Evolutionary conservation across 176 grass and related monocot species (phyloP).

Genomic region (Coix lacrymajobi): DNA sequence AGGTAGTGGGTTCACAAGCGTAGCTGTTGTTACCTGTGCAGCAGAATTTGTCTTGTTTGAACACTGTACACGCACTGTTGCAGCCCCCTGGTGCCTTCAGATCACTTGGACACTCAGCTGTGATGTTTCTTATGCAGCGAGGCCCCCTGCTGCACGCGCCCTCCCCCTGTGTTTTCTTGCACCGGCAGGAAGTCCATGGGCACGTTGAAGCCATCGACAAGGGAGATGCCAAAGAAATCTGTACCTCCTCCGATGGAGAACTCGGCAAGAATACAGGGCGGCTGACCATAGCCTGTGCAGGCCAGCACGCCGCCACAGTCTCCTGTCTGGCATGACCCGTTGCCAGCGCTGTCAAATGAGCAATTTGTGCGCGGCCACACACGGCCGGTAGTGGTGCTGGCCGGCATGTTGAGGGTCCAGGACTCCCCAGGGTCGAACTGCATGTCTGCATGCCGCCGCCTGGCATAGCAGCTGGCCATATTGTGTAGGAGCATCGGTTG

Average conservation of each 20-base stretch:
- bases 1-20: slow-evolving; percentile 14
- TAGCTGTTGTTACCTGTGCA: neutral
- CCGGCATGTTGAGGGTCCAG: neutral
- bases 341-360: slow-evolving; percentile 6
- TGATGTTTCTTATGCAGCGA: neutral
- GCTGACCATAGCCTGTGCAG: neutral
- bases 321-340: too few species aligned
- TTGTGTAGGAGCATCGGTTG: slow-evolving; percentile 27
- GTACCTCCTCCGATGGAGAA: neutral
- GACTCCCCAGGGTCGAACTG: neutral
- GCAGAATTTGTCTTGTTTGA: slow-evolving; percentile 3
- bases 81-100: slow-evolving; percentile 28
- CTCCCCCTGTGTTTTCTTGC: neutral
- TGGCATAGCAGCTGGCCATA: slow-evolving; percentile 29
- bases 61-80: slow-evolving; percentile 22
- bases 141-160: slow-evolving; percentile 6
- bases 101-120: slow-evolving; percentile 12
- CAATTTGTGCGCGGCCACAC: slow-evolving; percentile 16
- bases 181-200: slow-evolving; percentile 35
- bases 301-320: neutral
- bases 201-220: slow-evolving; percentile 45
- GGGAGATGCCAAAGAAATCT: slow-evolving; percentile 42
- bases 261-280: slow-evolving; percentile 17
- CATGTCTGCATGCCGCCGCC: neutral
- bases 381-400: neutral